Base-by-base conservation (phyloP, 2,329 filamentous ascomycete species). In the Aureobasidium melanogenum region DNA sequence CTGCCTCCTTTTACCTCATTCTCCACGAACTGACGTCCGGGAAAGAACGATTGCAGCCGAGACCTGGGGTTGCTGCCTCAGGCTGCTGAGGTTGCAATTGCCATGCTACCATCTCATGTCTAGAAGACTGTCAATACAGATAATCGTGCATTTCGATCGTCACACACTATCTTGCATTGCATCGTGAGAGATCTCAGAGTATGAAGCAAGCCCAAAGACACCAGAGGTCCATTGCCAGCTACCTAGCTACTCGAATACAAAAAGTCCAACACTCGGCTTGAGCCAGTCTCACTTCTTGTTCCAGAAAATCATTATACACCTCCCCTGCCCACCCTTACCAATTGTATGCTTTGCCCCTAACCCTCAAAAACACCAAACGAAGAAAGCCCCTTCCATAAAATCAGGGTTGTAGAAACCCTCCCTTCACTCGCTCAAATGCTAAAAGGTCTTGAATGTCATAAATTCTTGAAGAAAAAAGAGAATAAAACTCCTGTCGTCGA, bases 351-450 rank as follows among this genome's bases (percentile, higher is more conserved):
- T 47, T 56, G 28, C n/a, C 39, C 51, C 36, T 17, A 3, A 8
- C 17, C 12, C 14, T 39, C 22, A 19, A 24, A 19, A 24, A 32
- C 12, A 14, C 12, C 19, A 51, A 36, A 26, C 30, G 38, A 51
- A 36, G 38, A 51, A 34, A n/a, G 5, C 15, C 24, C 44, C 48
- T n/a, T 28, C 38, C 50, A 12, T 39, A 41, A 39, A 41, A n/a
- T 15, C 17, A 34, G 47, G 39, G 8, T 43, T 17, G 30, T 22
- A 34, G 8, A 34, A 32, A 32, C 30, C 9, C 28, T n/a, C 32
- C 32, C 41, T 44, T 19, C 38, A 55, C 36, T 60, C 57, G 57
- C 57, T 60, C 46, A 50, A 60, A 60, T 44, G 55, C 55, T 59
- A 38, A 43, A 50, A 51, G 17, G 47, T 60, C 47, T 43, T 41